phyloP scores from a whole-genome alignment of 139 green algal species.

The Medakamo hakoo region DNA sequence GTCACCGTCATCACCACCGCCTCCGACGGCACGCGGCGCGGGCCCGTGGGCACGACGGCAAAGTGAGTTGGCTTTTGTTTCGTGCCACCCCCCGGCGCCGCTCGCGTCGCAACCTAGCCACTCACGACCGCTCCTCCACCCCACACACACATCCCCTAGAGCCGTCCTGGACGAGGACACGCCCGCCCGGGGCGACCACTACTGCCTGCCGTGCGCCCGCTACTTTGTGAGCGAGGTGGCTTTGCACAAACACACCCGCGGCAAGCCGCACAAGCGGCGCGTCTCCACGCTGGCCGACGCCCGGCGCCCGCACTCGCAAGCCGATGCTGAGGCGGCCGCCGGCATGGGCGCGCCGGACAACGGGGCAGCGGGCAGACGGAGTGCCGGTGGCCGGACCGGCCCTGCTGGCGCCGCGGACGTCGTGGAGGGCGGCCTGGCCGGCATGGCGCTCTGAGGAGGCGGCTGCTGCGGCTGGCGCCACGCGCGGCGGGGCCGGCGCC shows the following conservation, averaged over 20 bases:
- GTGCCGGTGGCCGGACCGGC: no score
- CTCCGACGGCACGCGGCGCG: constrained; percentile 9
- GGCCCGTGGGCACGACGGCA: constrained; percentile 48
- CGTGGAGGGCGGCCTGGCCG: no score
- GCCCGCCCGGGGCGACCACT: constrained; percentile 37
- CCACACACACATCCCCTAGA: no score
- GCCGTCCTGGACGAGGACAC: constrained; percentile 57
- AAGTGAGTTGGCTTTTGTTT: constrained; percentile 22
- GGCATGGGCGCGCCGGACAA: constrained; percentile 66
- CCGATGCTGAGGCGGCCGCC: constrained; percentile 57
- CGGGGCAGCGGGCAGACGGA: constrained; percentile 13
- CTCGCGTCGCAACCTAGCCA: no score
- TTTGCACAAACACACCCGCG: constrained; percentile 34
- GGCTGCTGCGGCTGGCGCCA: neutral
- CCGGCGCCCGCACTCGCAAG: constrained; percentile 51
- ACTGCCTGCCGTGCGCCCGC: constrained; percentile 16
- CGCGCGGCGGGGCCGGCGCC: no score
- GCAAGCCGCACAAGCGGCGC: constrained; percentile 57
- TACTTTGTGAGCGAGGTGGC: constrained; percentile 32
- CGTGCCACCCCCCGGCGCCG: no score
- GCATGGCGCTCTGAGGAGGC: neutral
- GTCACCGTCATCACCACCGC: constrained; percentile 35
- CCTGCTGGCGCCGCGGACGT: no score
- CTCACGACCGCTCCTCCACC: no score
- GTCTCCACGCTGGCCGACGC: constrained; percentile 49